A percentile compares a stretch with the other conserved stretches of the same genome.
Evolutionary conservation across 2,329 filamentous ascomycete genomes (phyloP).

Genomic region (Arthroderma sp.): DNA sequence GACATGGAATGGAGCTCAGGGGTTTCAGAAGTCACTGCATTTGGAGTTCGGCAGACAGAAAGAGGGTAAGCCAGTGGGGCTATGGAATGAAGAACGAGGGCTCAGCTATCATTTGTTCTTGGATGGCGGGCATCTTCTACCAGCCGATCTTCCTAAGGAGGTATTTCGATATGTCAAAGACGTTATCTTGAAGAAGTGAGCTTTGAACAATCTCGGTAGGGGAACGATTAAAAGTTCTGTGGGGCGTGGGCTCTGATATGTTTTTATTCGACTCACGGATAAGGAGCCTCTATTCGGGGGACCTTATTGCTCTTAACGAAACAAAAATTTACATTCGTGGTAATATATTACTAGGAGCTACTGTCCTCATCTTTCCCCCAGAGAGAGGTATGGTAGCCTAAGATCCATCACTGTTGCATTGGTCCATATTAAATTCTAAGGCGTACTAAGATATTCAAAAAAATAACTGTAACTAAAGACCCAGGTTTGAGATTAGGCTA

Average conservation of each 20-base stretch:
- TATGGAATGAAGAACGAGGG: conserved; percentile 25
- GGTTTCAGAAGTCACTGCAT: conserved; percentile 24
- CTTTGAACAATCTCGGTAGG: neutral
- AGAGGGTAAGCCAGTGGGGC: conserved; percentile 16
- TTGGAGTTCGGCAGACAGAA: conserved; percentile 12
- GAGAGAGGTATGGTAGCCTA: too few relatives aligned
- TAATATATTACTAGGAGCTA: too few relatives aligned
- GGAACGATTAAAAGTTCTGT: neutral
- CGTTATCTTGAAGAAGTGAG: conserved; percentile 19
- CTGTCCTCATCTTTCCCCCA: too few relatives aligned
- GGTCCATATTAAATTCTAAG: neutral
- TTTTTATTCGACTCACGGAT: neutral
- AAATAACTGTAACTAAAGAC: too few relatives aligned
- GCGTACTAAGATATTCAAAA: too few relatives aligned
- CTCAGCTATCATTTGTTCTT: conserved; percentile 28
- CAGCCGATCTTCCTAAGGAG: conserved; percentile 21
- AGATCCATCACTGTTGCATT: too few relatives aligned
- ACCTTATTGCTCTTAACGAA: too few relatives aligned
- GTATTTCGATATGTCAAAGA: conserved; percentile 30
- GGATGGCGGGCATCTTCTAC: conserved; percentile 26
- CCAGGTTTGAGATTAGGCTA: neutral
- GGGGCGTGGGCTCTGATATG: neutral
- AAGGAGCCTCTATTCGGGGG: too few relatives aligned
- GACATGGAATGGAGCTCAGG: conserved; percentile 30
- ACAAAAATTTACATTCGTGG: too few relatives aligned